phyloP scores from a whole-genome alignment of 768 basidiomycete species.

The Mycena galericulata region DNA sequence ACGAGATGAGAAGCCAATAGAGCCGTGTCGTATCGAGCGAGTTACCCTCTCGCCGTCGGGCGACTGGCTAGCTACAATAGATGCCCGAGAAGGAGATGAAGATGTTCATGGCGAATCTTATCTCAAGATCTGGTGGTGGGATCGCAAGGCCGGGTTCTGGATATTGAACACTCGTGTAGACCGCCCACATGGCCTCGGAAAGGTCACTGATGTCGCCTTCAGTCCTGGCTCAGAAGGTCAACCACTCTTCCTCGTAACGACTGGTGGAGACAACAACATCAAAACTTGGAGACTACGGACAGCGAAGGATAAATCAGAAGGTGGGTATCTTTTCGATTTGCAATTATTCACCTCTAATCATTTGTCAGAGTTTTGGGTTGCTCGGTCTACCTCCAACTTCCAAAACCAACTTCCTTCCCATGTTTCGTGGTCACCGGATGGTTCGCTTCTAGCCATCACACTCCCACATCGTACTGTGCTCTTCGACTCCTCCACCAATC shows the following conservation, averaged over 20 bases:
- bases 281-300: constrained; percentile 83
- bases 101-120: constrained; percentile 76
- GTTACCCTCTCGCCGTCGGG: constrained; percentile 75
- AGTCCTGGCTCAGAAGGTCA: constrained; percentile 57
- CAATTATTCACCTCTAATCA: not conserved
- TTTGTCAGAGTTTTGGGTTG: constrained; percentile 82
- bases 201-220: constrained; percentile 77
- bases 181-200: constrained; percentile 79
- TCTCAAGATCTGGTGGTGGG: constrained; percentile 94
- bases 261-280: constrained; percentile 78
- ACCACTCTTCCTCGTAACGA: constrained; percentile 70
- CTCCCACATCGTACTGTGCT: constrained; percentile 76
- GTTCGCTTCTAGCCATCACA: constrained; percentile 83
- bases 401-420: constrained; percentile 75
- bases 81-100: constrained; percentile 76
- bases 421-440: constrained; percentile 86
- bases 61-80: constrained; percentile 93
- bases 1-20: constrained; percentile 80
- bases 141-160: constrained; percentile 70
- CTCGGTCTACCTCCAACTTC: constrained; percentile 77
- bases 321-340: constrained; percentile 45
- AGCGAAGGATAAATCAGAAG: constrained; percentile 62
- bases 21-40: constrained; percentile 80
- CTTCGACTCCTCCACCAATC: constrained; percentile 76
- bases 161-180: constrained; percentile 90